Evolutionary conservation across 2,329 filamentous ascomycete species (phyloP).

Genomic region (Calycina marina): DNA sequence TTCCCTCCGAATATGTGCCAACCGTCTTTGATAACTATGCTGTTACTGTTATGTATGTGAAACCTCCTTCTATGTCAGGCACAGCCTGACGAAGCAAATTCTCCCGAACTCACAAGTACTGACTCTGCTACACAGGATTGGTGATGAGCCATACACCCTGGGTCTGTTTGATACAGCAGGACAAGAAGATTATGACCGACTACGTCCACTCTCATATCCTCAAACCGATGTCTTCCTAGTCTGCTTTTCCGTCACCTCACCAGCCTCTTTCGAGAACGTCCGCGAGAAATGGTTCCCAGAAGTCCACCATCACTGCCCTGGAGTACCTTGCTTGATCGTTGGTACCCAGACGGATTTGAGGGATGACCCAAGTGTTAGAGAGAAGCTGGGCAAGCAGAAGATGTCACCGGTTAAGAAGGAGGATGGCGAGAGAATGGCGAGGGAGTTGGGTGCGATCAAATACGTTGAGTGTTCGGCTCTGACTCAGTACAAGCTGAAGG

Average conservation of each 20-base stretch:
- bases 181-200: slow-evolving; percentile 97
- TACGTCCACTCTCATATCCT: slow-evolving; percentile 91
- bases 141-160: slow-evolving; percentile 94
- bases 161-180: slow-evolving; percentile 97
- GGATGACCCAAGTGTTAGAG: slow-evolving; percentile 72
- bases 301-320: slow-evolving; percentile 96
- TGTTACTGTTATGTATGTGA: slow-evolving; percentile 93
- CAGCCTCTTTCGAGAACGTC: slow-evolving; percentile 97
- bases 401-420: slow-evolving; percentile 87
- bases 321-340: slow-evolving; percentile 93
- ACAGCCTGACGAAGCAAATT: too few relatives aligned
- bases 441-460: slow-evolving; percentile 93
- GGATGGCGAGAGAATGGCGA: slow-evolving; percentile 91
- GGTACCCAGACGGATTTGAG: slow-evolving; percentile 95
- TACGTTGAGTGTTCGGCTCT: slow-evolving; percentile 97
- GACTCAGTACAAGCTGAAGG: slow-evolving; percentile 97
- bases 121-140: slow-evolving; percentile 54
- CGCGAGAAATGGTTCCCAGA: slow-evolving; percentile 98
- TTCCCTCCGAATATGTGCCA: slow-evolving; percentile 98
- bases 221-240: slow-evolving; percentile 98
- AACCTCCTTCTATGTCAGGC: neutral
- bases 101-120: too few relatives aligned
- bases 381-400: slow-evolving; percentile 91
- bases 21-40: slow-evolving; percentile 99
- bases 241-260: slow-evolving; percentile 96